Evolutionary conservation across 2,329 filamentous ascomycete species (phyloP), one percentile per base, ranked within the genome.

Genomic region (Chrysosphaeria jannelii): DNA sequence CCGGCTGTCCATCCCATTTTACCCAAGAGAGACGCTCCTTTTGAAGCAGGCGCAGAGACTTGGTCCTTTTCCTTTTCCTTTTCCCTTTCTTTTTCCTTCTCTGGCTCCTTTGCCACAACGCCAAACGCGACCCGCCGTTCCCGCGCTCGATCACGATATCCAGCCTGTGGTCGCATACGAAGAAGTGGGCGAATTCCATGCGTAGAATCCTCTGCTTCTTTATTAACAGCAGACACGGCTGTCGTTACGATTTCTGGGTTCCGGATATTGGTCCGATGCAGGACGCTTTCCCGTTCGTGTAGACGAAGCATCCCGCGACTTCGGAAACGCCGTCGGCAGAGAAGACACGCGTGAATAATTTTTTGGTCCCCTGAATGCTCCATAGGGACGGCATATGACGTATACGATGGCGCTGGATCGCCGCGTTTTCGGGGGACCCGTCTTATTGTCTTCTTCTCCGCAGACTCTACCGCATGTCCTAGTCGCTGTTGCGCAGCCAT

Each of bases 1-100:
- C 68, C 67, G 1, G 52, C 47, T 12, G 47, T 59, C 66, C 66
- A 74, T 13, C 68, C 68, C 59, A 71, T 69, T 46, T 72, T 74
- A 19, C 62, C 59, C 19, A 75, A 47, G 36, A 74, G 50, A 3
- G 60, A 58, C 0, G 62, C 62, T 8, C 66, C 65, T 39, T 67
- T 71, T 17, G 59, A 63, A 4, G 34, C 28, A 7, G 23, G 23
- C 1, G 36, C 28, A 5, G 32, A 20, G 10, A 39, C 31, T 20
- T 14, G 16, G 10, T 11, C 8, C 5, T n/a, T 9, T 3, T 9
- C 8, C 8, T 14, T 18, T 7, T 18, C 16, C 16, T 7, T 7
- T 18, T 7, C 7, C 17, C 7, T 49, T 47, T 11, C 43, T 34
- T 25, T 50, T 45, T 19, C 38, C 33, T 19, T 43, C 38, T 28